These are phyloP conservation scores for Aspergillus jensenii DNA, from an alignment of 2,329 filamentous ascomycete genomes.

Conservation along the genomic window DNA sequence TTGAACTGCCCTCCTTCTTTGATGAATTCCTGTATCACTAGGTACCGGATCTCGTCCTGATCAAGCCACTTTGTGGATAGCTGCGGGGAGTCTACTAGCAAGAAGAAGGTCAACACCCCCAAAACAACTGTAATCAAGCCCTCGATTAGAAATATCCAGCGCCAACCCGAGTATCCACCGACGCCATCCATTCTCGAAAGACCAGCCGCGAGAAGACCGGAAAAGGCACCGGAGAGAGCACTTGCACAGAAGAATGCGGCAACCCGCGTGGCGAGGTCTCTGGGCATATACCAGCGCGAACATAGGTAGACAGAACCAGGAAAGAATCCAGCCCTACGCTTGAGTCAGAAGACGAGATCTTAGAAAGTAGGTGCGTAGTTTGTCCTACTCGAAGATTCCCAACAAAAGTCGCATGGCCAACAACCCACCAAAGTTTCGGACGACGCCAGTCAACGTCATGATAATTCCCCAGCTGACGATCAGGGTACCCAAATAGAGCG, in stretches of 20 bases:
- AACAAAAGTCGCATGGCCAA: background rate
- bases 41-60: background rate
- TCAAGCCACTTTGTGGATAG: background rate
- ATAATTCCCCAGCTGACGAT: constrained; percentile 47
- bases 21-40: background rate
- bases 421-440: constrained; percentile 37
- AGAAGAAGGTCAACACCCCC: too few relatives aligned
- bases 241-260: background rate
- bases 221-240: background rate
- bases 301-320: background rate
- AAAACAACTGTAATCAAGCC: too few relatives aligned
- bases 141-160: too few relatives aligned
- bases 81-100: background rate
- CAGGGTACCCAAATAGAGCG: constrained; percentile 26
- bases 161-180: too few relatives aligned
- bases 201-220: too few relatives aligned
- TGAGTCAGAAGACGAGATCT: background rate
- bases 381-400: background rate
- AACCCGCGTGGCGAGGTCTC: background rate
- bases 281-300: background rate
- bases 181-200: too few relatives aligned
- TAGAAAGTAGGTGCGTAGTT: too few relatives aligned
- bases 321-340: background rate
- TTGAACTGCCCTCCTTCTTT: too few relatives aligned
- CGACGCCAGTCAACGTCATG: constrained; percentile 51